Conservation (phyloP, 371 early-diverging fungal genomes). For the Rhizopus microsporus region DNA sequence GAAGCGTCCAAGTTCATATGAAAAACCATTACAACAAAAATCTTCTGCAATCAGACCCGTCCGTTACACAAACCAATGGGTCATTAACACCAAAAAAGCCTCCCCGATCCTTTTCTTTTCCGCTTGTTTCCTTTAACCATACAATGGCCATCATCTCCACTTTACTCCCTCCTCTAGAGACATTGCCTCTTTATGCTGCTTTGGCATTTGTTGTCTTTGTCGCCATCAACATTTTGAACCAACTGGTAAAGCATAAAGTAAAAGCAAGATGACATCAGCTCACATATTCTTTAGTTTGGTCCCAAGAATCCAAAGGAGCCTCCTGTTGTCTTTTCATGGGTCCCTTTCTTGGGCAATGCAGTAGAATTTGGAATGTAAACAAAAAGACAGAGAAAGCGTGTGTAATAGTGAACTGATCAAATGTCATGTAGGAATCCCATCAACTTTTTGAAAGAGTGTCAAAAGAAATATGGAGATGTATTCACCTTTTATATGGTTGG, state of each 20-base stretch:
- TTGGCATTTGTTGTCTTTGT: conserved; percentile 33
- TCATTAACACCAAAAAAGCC: conserved; percentile 4
- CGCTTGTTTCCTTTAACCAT: not conserved
- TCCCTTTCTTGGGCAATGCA: conserved; percentile 92
- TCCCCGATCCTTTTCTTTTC: conserved; percentile 1
- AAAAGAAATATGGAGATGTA: conserved; percentile 82
- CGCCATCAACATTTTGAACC: conserved; percentile 45
- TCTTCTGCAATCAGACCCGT: conserved; percentile 21
- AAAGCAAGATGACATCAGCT: not conserved
- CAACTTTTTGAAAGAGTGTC: conserved; percentile 73
- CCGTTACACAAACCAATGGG: conserved; percentile 15
- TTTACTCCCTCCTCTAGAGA: conserved; percentile 23
- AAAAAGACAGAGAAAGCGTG: not conserved
- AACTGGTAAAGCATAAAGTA: conserved; percentile 35
- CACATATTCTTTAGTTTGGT: conserved; percentile 32
- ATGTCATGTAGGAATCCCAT: conserved; percentile 68
- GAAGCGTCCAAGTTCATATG: no score
- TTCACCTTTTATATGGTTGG: conserved; percentile 95
- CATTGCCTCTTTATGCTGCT: conserved; percentile 28
- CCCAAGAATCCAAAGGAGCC: conserved; percentile 70
- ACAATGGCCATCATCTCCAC: conserved; percentile 31
- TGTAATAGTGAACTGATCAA: not conserved
- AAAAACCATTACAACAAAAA: not conserved
- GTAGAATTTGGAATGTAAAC: not conserved
- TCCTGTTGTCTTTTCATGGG: conserved; percentile 82